Evolutionary conservation across 2,329 filamentous ascomycete species (phyloP).

Genomic region (Pezicula radicicola): DNA sequence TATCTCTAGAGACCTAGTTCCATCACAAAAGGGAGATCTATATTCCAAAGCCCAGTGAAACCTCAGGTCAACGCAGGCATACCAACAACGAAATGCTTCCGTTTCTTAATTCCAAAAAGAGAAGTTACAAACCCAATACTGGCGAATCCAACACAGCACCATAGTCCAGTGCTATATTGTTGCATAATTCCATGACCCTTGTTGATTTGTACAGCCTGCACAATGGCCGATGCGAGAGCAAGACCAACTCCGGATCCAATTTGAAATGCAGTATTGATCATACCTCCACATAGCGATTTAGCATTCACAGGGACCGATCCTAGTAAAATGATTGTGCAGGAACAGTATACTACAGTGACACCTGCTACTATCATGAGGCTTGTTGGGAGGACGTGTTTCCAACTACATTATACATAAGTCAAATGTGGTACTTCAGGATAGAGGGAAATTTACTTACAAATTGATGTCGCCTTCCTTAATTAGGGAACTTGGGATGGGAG

Average conservation of each 20-base stretch:
- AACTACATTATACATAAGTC: slow-evolving; percentile 11
- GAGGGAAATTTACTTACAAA: slow-evolving; percentile 7
- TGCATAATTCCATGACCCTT: slow-evolving; percentile 29
- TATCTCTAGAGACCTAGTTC: too few species aligned
- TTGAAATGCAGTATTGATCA: slow-evolving; percentile 41
- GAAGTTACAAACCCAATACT: slow-evolving; percentile 29
- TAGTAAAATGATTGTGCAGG: slow-evolving; percentile 37
- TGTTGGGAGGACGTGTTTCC: slow-evolving; percentile 36
- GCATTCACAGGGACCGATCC: slow-evolving; percentile 36
- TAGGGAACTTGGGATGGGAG: slow-evolving; percentile 31
- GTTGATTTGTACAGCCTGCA: slow-evolving; percentile 34
- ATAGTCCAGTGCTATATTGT: slow-evolving; percentile 37
- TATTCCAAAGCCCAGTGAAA: too few species aligned
- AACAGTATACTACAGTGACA: slow-evolving; percentile 38
- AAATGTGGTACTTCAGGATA: slow-evolving; percentile 8
- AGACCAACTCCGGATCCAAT: slow-evolving; percentile 37
- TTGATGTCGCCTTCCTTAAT: slow-evolving; percentile 17
- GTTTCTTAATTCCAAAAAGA: slow-evolving; percentile 21
- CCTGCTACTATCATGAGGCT: slow-evolving; percentile 36
- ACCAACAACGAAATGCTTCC: not conserved
- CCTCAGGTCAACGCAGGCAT: not conserved
- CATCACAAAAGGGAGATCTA: too few species aligned
- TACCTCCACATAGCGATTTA: slow-evolving; percentile 37
- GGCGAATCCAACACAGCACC: slow-evolving; percentile 38
- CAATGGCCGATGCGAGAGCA: slow-evolving; percentile 35